These are phyloP conservation scores for Urochloa ruziziensis DNA, from an alignment of 176 grass and related monocot genomes.

Conservation along the genomic window DNA sequence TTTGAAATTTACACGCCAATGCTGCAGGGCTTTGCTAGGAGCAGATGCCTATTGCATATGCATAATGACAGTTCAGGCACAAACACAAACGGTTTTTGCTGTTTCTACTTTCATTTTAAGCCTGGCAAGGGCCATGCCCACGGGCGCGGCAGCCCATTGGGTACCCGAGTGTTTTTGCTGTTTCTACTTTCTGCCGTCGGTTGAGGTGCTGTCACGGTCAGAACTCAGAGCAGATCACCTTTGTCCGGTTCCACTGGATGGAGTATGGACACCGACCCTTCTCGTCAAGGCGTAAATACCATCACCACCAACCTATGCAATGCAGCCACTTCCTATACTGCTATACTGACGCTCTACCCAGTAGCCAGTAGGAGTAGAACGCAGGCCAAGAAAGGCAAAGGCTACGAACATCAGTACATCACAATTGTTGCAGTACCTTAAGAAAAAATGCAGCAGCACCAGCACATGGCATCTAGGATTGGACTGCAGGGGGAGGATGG, in stretches of 20 bases:
- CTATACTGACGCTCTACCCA: neutral
- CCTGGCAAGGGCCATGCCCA: too few species aligned
- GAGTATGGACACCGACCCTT: neutral
- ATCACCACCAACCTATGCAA: neutral
- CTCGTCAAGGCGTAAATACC: neutral
- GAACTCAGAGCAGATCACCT: neutral
- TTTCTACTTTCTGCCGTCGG: constrained; percentile 3
- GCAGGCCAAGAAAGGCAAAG: neutral
- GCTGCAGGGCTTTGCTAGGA: neutral
- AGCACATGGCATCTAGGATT: too few species aligned
- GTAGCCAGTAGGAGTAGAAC: neutral
- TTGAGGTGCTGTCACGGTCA: neutral
- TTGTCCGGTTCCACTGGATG: neutral
- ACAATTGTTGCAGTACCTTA: neutral
- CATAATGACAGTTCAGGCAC: neutral
- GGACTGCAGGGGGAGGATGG: neutral
- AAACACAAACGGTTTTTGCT: too few species aligned
- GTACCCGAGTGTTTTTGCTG: neutral
- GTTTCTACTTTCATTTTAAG: too few species aligned
- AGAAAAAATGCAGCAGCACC: too few species aligned
- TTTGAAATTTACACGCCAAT: neutral
- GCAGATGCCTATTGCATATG: too few species aligned
- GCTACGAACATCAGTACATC: neutral
- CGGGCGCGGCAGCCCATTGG: too few species aligned
- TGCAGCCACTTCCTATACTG: neutral